A percentile compares a stretch with the other conserved stretches of the same genome.
Conservation (phyloP, 495 filamentous ascomycete genomes). For the Glonium stellatum region DNA sequence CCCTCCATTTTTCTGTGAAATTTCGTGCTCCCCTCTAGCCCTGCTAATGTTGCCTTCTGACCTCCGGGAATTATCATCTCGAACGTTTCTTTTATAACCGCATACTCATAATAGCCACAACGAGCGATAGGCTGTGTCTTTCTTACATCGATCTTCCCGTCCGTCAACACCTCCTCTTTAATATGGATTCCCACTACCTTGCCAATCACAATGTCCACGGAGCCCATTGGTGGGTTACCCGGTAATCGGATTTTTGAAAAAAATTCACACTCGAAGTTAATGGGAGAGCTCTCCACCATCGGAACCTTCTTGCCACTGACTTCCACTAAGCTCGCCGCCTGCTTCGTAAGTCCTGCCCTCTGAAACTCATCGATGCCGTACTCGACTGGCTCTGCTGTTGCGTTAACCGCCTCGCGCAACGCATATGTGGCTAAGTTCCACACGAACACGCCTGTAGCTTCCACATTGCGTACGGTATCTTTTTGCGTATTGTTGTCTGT, state of each 20-base stretch:
- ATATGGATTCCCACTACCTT: slow-evolving; percentile 51
- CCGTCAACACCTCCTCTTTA: slow-evolving; percentile 43
- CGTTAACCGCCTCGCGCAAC: slow-evolving; percentile 47
- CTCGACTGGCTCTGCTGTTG: slow-evolving; percentile 39
- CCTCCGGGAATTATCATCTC: slow-evolving; percentile 42
- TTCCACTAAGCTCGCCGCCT: slow-evolving; percentile 30
- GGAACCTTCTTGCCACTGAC: slow-evolving; percentile 31
- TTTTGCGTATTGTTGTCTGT: slow-evolving; percentile 40
- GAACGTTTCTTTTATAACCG: slow-evolving; percentile 45
- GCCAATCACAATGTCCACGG: slow-evolving; percentile 51
- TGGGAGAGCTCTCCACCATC: slow-evolving; percentile 47
- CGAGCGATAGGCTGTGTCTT: slow-evolving; percentile 53
- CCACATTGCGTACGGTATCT: slow-evolving; percentile 49
- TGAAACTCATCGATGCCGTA: slow-evolving; percentile 50
- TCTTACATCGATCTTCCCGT: slow-evolving; percentile 46
- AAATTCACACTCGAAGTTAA: slow-evolving; percentile 52
- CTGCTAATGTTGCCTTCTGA: slow-evolving; percentile 17
- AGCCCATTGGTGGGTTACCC: slow-evolving; percentile 48
- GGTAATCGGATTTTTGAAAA: slow-evolving; percentile 47
- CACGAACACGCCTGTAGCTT: slow-evolving; percentile 47
- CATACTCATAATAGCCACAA: slow-evolving; percentile 54
- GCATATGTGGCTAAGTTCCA: slow-evolving; percentile 54
- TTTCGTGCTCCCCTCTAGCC: slow-evolving; percentile 33
- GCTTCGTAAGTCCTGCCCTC: slow-evolving; percentile 42
- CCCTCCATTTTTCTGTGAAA: slow-evolving; percentile 1